Conservation (phyloP, 768 basidiomycete species). For the Cystofilobasidium bisporidii region DNA sequence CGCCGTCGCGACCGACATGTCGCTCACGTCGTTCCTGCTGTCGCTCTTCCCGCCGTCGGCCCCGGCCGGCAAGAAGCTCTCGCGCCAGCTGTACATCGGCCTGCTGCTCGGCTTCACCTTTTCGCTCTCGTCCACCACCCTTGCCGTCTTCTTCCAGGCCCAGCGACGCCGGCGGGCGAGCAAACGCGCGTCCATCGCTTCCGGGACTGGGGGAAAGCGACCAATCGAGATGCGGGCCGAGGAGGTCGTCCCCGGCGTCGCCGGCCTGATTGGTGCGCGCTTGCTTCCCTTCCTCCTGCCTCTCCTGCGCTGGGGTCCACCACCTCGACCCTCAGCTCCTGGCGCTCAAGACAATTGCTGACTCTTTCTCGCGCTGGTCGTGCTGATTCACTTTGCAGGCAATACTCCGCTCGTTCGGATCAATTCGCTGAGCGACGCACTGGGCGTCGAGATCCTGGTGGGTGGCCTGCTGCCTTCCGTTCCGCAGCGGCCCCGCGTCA, state of each 20-base stretch:
- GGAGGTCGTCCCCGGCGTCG: constrained; percentile 69
- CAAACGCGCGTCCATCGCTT: constrained; percentile 1
- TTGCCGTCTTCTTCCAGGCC: constrained; percentile 49
- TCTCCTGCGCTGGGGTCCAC: background rate
- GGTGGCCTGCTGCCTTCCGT: constrained; percentile 28
- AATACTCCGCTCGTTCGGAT: constrained; percentile 91
- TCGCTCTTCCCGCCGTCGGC: constrained; percentile 16
- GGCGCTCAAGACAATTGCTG: too few species aligned
- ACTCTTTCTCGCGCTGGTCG: background rate
- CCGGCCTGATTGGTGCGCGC: constrained; percentile 68
- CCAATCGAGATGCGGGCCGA: constrained; percentile 48
- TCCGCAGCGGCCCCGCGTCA: constrained; percentile 3
- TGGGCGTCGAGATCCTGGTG: constrained; percentile 81
- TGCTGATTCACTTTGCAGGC: constrained; percentile 43
- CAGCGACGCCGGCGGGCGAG: constrained; percentile 42
- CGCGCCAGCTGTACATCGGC: constrained; percentile 40
- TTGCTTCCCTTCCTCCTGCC: too few species aligned
- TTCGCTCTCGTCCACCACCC: constrained; percentile 60
- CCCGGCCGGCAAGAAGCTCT: constrained; percentile 1
- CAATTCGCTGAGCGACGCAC: constrained; percentile 75
- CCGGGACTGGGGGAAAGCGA: constrained; percentile 33
- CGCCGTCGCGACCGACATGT: background rate
- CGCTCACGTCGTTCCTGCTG: background rate
- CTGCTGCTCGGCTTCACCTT: constrained; percentile 66
- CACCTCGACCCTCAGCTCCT: background rate